Base-by-base conservation (phyloP, 805 yeast genomes). In the Yueomyces sp. region DNA sequence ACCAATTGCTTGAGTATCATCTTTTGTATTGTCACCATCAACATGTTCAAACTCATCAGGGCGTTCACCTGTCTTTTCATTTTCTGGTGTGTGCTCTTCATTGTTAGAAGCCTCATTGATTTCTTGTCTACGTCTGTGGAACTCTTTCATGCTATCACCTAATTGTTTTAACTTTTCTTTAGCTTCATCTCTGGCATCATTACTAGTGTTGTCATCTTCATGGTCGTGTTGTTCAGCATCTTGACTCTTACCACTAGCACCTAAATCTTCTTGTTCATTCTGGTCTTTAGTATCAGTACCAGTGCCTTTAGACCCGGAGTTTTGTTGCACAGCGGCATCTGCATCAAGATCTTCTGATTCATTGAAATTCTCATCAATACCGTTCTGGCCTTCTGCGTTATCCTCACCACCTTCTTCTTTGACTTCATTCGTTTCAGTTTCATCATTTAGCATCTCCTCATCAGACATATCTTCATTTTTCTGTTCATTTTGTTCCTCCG, bases 1-100 rank as follows among this genome's bases (percentile, higher is more conserved):
- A 27, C 97, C 97, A 42, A 92, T 65, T 1, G 97, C 98, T 61
- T 92, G 97, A 0, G 95, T 85, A 41, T 85, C 88, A 44, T 67
- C 70, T 30, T 81, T 78, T 3, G 90, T 76, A 47, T 82, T 81
- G 33, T 30, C 33, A 40, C 87, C 88, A 37, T 83, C 85, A 42
- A 81, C 68, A 54, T 85, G 92, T 56, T 85, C 85, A 60, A 86
- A 83, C 53, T 86, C 94, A 55, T 86, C 95, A 0, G 94, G 88
- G 42, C 78, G 72, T 47, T 77, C 81, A 46, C 74, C 79, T 28
- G 68, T 64, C 43, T 74, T 72, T 9, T 79, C 78, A 28, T 58
- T 47, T 4, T 56, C 60, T 28, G 62, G 65, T 39, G 72, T 67
- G 30, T 67, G 67, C 37, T 76, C 77, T 42, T 73, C 76, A 28